These are phyloP conservation scores for Penicillium dipodomyicola DNA, from an alignment of 495 filamentous ascomycete species.

Conservation along the genomic window DNA sequence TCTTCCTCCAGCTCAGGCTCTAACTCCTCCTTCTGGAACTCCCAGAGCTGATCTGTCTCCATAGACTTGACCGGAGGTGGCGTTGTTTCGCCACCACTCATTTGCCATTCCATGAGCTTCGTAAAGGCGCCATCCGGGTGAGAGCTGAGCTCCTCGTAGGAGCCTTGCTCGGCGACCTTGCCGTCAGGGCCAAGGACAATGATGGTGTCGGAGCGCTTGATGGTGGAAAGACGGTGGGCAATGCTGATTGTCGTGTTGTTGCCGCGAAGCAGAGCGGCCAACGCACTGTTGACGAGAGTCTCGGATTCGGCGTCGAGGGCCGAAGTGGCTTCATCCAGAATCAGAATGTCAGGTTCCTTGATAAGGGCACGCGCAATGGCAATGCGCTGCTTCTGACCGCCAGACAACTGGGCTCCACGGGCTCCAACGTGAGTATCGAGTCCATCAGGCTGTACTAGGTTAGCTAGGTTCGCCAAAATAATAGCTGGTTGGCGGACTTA, in stretches of 20 bases:
- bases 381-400: conserved; percentile 96
- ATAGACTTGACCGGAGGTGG: conserved; percentile 26
- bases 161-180: conserved; percentile 84
- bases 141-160: conserved; percentile 70
- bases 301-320: conserved; percentile 97
- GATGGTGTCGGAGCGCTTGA: conserved; percentile 90
- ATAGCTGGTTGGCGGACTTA: conserved; percentile 35
- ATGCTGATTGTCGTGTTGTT: conserved; percentile 96
- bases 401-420: conserved; percentile 88
- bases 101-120: conserved; percentile 98
- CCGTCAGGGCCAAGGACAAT: conserved; percentile 84
- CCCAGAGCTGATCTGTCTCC: conserved; percentile 36
- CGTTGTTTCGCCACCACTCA: conserved; percentile 72
- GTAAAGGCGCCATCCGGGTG: conserved; percentile 79
- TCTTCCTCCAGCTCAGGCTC: conserved; percentile 28
- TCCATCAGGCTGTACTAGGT: conserved; percentile 65
- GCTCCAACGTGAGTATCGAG: conserved; percentile 92
- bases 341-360: conserved; percentile 93
- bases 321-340: conserved; percentile 91
- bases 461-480: conserved; percentile 14
- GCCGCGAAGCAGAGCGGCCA: conserved; percentile 73
- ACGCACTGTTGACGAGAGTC: conserved; percentile 87
- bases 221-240: conserved; percentile 90
- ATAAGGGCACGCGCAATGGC: conserved; percentile 93
- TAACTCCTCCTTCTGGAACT: conserved; percentile 33